Evolutionary conservation across 179 eudicot genomes (phyloP).

Genomic region (Silene vulgaris): DNA sequence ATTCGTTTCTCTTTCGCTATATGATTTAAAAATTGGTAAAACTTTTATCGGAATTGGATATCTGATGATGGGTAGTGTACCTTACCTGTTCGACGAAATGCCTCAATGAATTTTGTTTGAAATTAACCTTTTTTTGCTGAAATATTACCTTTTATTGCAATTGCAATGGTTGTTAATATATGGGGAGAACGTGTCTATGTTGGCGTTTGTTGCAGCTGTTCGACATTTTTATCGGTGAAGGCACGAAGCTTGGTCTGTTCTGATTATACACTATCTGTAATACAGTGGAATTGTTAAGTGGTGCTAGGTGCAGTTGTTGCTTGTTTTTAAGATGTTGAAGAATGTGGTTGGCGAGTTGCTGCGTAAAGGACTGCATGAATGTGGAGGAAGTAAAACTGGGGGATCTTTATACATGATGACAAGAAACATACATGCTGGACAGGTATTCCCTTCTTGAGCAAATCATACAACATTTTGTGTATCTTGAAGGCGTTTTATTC

Average conservation of each 20-base stretch:
- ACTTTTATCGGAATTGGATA: too few relatives aligned
- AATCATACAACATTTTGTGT: neutral
- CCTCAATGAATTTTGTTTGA: constrained; percentile 11
- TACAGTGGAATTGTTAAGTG: neutral
- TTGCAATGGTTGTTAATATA: neutral
- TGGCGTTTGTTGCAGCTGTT: neutral
- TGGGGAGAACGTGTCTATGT: neutral
- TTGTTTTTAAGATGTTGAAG: constrained; percentile 44
- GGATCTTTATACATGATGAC: constrained; percentile 34
- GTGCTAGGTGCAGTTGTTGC: constrained; percentile 4
- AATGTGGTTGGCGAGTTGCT: constrained; percentile 31
- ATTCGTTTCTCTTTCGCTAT: neutral
- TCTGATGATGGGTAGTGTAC: constrained; percentile 2
- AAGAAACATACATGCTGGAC: constrained; percentile 45
- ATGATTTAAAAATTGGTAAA: too few relatives aligned
- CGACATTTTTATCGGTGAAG: neutral
- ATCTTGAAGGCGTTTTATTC: neutral
- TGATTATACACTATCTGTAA: neutral
- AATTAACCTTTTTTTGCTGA: too few relatives aligned
- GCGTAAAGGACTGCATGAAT: constrained; percentile 32
- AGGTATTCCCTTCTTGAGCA: constrained; percentile 36
- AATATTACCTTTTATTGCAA: too few relatives aligned
- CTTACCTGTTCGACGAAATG: constrained; percentile 25
- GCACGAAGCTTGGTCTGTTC: neutral
- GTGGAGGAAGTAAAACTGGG: constrained; percentile 39